Evolutionary conservation across 2,329 filamentous ascomycete genomes (phyloP).

Genomic region (Penicillium italicum): DNA sequence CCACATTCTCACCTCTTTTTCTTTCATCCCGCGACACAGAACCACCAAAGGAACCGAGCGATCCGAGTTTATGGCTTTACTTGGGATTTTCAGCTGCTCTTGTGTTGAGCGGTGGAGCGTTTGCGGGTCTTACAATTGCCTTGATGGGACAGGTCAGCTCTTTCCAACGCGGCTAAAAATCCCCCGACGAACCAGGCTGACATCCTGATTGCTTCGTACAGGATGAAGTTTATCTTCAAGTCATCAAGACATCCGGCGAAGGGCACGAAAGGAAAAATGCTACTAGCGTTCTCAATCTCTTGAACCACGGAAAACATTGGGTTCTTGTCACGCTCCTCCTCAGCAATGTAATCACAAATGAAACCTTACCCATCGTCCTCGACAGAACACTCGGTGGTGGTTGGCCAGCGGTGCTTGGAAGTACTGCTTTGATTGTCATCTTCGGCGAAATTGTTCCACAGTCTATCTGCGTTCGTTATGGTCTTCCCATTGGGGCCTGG

Average conservation of each 20-base stretch:
- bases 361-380: constrained; percentile 90
- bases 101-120: constrained; percentile 84
- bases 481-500: constrained; percentile 88
- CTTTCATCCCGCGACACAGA: constrained; percentile 28
- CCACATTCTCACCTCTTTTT: constrained; percentile 25
- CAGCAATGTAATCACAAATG: constrained; percentile 97
- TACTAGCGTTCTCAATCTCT: constrained; percentile 69
- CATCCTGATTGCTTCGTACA: constrained; percentile 38
- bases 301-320: constrained; percentile 94
- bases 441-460: constrained; percentile 97
- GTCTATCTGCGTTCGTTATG: constrained; percentile 93
- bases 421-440: constrained; percentile 93
- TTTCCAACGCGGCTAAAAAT: constrained; percentile 24
- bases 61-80: constrained; percentile 74
- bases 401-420: constrained; percentile 88
- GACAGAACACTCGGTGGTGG: constrained; percentile 92
- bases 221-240: constrained; percentile 96
- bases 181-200: constrained; percentile 2
- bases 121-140: constrained; percentile 77
- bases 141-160: constrained; percentile 57
- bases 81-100: constrained; percentile 72
- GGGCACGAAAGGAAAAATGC: constrained; percentile 85
- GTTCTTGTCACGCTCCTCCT: constrained; percentile 90
- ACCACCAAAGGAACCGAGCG: constrained; percentile 52
- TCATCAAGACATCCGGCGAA: constrained; percentile 80